phyloP scores from a whole-genome alignment of 2,329 filamentous ascomycete genomes.

The Neonectria magnoliae region DNA sequence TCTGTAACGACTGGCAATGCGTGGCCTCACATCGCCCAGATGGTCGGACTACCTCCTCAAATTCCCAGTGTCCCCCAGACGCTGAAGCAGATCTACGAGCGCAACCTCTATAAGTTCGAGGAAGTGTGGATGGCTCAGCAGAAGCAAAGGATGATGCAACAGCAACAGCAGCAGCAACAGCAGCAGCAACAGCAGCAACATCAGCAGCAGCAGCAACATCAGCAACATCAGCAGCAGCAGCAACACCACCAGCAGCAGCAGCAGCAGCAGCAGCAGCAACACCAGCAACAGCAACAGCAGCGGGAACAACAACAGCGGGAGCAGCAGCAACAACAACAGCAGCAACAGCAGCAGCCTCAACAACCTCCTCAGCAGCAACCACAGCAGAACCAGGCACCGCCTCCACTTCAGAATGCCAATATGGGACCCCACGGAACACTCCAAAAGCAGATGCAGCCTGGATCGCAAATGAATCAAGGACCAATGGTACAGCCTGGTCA shows the following conservation, averaged over 20 bases:
- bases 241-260: constrained; percentile 48
- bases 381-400: constrained; percentile 44
- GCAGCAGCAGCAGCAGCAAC: constrained; percentile 45
- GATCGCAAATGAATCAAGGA: constrained; percentile 46
- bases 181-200: constrained; percentile 51
- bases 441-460: constrained; percentile 49
- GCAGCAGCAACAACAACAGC: constrained; percentile 53
- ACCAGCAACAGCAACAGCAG: constrained; percentile 47
- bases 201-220: constrained; percentile 47
- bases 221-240: constrained; percentile 52
- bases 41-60: constrained; percentile 71
- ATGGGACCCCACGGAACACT: constrained; percentile 42
- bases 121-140: constrained; percentile 70
- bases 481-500: constrained; percentile 49
- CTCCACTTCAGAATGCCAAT: constrained; percentile 30
- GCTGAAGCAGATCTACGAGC: constrained; percentile 78
- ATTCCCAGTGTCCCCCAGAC: constrained; percentile 74
- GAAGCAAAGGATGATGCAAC: constrained; percentile 62
- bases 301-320: constrained; percentile 47
- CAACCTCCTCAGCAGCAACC: constrained; percentile 45
- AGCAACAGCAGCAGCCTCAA: constrained; percentile 51
- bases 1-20: constrained; percentile 73
- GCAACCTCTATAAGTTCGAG: constrained; percentile 82
- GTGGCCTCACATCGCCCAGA: constrained; percentile 78
- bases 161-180: constrained; percentile 57